Percentiles rank a stretch among this genome's conserved stretches.
Evolutionary conservation across 2,329 filamentous ascomycete genomes (phyloP).

Genomic region (Diaporthe batatas): DNA sequence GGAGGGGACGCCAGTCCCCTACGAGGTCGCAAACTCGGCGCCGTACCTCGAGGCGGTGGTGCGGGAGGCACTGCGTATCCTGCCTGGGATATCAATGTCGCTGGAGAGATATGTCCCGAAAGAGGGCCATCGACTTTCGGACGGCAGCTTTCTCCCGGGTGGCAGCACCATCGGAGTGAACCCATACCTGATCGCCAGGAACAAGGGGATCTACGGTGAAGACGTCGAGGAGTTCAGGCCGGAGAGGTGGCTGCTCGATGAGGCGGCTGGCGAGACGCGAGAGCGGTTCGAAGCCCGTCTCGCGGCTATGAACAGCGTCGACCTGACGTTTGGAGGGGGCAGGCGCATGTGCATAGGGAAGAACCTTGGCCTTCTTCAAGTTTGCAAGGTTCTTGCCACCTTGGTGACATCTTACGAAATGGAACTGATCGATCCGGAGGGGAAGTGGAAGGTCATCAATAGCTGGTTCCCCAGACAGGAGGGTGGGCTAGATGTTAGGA

Average conservation of each 20-base stretch:
- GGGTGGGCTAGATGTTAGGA: slow-evolving; percentile 26
- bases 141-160: slow-evolving; percentile 71
- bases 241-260: slow-evolving; percentile 72
- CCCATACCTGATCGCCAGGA: slow-evolving; percentile 81
- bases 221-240: slow-evolving; percentile 76
- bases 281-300: slow-evolving; percentile 65
- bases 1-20: slow-evolving; percentile 44
- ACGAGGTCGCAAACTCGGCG: slow-evolving; percentile 45
- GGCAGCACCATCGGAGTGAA: slow-evolving; percentile 82
- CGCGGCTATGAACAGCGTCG: slow-evolving; percentile 74
- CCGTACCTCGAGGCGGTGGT: slow-evolving; percentile 56
- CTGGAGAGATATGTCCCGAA: slow-evolving; percentile 47
- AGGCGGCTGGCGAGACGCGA: slow-evolving; percentile 53
- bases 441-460: slow-evolving; percentile 24
- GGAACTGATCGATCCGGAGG: not conserved
- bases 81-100: slow-evolving; percentile 51
- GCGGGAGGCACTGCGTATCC: slow-evolving; percentile 56
- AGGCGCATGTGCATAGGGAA: slow-evolving; percentile 78
- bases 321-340: slow-evolving; percentile 81
- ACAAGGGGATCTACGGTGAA: slow-evolving; percentile 70
- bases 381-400: slow-evolving; percentile 72
- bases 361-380: slow-evolving; percentile 73
- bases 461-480: slow-evolving; percentile 34
- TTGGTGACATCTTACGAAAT: slow-evolving; percentile 75
- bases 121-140: slow-evolving; percentile 45